Evolutionary conservation across 78 protist genomes (phyloP), one percentile per base, ranked within the genome.

Genomic region (Capsaspora owczarzaki): DNA sequence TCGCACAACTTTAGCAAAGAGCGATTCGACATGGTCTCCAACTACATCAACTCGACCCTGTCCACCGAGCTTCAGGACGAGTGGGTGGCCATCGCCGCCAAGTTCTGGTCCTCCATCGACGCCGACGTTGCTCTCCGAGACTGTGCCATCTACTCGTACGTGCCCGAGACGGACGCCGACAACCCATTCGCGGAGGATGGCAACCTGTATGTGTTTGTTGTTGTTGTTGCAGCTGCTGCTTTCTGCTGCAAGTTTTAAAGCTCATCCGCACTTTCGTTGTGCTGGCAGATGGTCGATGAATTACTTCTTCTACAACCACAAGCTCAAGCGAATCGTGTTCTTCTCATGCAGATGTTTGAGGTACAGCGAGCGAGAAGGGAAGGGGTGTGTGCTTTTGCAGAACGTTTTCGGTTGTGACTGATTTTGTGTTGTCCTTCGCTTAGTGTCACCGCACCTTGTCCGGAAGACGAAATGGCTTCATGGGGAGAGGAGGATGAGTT

Each of bases 121-220:
- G 10, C 31, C 8, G 89, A 80, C 33, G 77, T 86, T 1, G 35
- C 27, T 10, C 53, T 81, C 16, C 37, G 79, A n/a, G 82, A 86
- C 60, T 79, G 81, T 20, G 83, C 70, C 0, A 66, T 86, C 75
- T 86, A 86, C 44, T 80, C 85, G 16, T 86, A 76, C 66, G 42
- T 77, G 20, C 83, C 89, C 5, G 89, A 86, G 38, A 63, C 47
- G 37, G 76, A 69, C 41, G 35, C 6, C 72, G 72, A 63, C 14
- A 85, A 86, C 42, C 89, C 89, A 25, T 86, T 78, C 61, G 82
- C 84, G 43, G 89, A 85, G 47, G 75, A 56, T 43, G 85, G 85
- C 71, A 78, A n/a, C n/a, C n/a, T n/a, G n/a, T n/a, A n/a, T n/a
- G n/a, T n/a, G n/a, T n/a, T n/a, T n/a, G n/a, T n/a, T n/a, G n/a